Percentiles rank a stretch among this genome's conserved stretches.
Evolutionary conservation across 164 flowering plant genomes (phyloP).

Genomic region (Buxus sempervirens): DNA sequence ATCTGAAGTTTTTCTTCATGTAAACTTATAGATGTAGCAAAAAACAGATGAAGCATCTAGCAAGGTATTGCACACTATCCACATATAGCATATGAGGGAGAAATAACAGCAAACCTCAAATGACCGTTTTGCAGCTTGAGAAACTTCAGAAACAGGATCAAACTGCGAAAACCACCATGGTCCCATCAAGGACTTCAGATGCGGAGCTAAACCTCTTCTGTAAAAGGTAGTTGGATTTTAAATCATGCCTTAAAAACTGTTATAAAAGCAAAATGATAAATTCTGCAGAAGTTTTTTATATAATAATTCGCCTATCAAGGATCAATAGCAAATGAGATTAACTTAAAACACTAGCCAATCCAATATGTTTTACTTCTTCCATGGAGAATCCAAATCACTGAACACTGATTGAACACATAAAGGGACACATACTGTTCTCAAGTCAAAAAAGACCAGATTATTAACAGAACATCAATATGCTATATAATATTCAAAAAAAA

Average conservation of each 20-base stretch:
- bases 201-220: constrained; percentile 96
- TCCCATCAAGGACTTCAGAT: constrained; percentile 89
- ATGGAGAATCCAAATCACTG: neutral
- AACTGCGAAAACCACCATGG: constrained; percentile 99
- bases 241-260: neutral
- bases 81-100: neutral
- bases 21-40: too few species aligned
- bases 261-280: neutral
- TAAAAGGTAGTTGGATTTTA: constrained; percentile 6
- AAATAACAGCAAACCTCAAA: constrained; percentile 55
- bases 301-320: too few species aligned
- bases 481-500: too few species aligned
- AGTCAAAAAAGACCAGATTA: neutral
- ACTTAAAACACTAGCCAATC: neutral
- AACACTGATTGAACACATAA: neutral
- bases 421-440: neutral
- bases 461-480: neutral
- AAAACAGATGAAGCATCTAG: neutral
- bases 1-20: neutral
- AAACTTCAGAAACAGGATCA: constrained; percentile 83
- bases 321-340: too few species aligned
- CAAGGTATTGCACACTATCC: neutral
- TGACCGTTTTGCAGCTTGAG: constrained; percentile 81
- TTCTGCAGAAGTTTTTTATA: neutral
- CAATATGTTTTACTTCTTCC: neutral